A percentile compares a stretch with the other conserved stretches of the same genome.
These are phyloP conservation scores for Fusarium zealandicum DNA, from an alignment of 2,329 filamentous ascomycete genomes.

Conservation along the genomic window DNA sequence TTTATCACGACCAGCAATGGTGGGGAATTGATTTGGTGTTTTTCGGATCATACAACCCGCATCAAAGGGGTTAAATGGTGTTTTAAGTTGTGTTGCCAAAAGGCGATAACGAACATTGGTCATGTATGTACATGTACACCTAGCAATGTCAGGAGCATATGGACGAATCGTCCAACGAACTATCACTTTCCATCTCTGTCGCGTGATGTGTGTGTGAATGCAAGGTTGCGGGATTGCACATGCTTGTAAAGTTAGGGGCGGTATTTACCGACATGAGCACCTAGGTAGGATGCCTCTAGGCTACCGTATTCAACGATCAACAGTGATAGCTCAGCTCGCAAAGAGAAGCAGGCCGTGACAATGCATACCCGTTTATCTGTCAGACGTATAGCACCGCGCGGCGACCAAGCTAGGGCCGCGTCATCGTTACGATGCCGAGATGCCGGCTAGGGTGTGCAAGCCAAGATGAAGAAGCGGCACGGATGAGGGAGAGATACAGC, in stretches of 20 bases:
- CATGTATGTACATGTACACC: conserved; percentile 35
- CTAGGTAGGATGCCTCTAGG: conserved; percentile 10
- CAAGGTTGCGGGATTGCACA: conserved; percentile 11
- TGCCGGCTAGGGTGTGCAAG: conserved; percentile 25
- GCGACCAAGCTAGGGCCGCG: conserved; percentile 31
- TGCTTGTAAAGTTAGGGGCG: conserved; percentile 6
- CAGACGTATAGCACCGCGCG: conserved; percentile 19
- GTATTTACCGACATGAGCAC: conserved; percentile 7
- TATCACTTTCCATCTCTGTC: not conserved
- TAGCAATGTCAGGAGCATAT: conserved; percentile 25
- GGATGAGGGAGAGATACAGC: not conserved
- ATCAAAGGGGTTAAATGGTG: conserved; percentile 19
- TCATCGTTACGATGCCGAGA: conserved; percentile 34
- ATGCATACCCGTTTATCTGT: conserved; percentile 17
- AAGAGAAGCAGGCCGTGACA: not conserved
- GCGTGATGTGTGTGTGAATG: conserved; percentile 7
- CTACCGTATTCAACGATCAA: conserved; percentile 8
- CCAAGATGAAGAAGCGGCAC: not conserved
- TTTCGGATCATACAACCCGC: conserved; percentile 10
- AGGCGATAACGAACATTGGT: conserved; percentile 2
- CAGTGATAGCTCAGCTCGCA: conserved; percentile 10
- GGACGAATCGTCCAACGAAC: conserved; percentile 9
- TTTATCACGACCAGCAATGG: conserved; percentile 30
- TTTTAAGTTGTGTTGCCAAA: conserved; percentile 18
- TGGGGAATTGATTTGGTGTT: conserved; percentile 30